A percentile compares a stretch with the other conserved stretches of the same genome.
phyloP scores from a whole-genome alignment of 1,284 basidiomycete genomes.

The Lentinula novae-zelandiae region DNA sequence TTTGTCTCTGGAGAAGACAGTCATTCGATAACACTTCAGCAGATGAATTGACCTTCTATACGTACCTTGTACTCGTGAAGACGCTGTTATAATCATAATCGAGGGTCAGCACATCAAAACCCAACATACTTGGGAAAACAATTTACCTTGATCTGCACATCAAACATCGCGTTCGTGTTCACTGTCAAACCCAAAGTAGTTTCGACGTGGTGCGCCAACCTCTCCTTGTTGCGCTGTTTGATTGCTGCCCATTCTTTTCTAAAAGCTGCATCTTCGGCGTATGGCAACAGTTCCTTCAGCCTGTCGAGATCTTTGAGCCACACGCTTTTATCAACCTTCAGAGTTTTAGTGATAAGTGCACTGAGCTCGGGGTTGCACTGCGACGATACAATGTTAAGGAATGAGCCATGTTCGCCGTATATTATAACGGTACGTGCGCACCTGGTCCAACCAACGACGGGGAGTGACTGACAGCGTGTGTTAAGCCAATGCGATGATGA shows the following conservation, averaged over 20 bases:
- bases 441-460: constrained; percentile 85
- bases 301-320: constrained; percentile 82
- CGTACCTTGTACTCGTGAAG: constrained; percentile 84
- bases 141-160: constrained; percentile 85
- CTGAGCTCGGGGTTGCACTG: constrained; percentile 87
- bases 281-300: constrained; percentile 65
- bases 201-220: constrained; percentile 77
- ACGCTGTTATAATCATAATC: constrained; percentile 39
- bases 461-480: constrained; percentile 55
- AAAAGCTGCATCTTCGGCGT: constrained; percentile 72
- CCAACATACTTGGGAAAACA: neutral
- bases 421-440: constrained; percentile 15
- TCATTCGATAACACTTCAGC: neutral
- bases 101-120: too few relatives aligned
- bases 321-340: constrained; percentile 65
- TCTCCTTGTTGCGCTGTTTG: constrained; percentile 86
- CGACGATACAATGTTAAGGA: too few relatives aligned
- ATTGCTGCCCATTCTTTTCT: constrained; percentile 76
- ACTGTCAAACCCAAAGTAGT: constrained; percentile 70
- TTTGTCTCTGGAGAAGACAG: constrained; percentile 60
- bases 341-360: constrained; percentile 76
- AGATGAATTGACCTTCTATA: neutral
- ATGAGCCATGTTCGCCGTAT: too few relatives aligned
- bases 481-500: neutral
- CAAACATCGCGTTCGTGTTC: constrained; percentile 83